Percentiles rank a stretch among this genome's conserved stretches.
Conservation (phyloP, 495 filamentous ascomycete species). For the Thozetella sp. region DNA sequence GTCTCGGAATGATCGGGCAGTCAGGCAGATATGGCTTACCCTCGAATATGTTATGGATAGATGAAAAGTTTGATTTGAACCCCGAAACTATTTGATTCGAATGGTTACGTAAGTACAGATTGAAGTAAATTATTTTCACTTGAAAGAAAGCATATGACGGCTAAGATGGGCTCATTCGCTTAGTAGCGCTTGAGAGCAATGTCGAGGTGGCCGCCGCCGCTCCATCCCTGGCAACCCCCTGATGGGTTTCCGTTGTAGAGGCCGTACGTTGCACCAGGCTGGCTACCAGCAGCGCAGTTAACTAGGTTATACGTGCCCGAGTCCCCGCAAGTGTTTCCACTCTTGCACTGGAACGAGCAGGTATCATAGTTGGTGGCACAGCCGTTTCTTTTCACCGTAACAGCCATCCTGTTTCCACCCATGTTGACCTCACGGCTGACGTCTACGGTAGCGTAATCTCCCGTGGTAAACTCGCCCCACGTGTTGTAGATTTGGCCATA, state of each 20-base stretch:
- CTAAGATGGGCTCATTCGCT: too few relatives aligned
- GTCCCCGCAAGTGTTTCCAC: not conserved
- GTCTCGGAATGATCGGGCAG: too few relatives aligned
- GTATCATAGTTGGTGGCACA: not conserved
- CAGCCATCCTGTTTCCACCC: constrained; percentile 21
- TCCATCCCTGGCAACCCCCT: constrained; percentile 3
- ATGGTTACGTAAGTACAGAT: too few relatives aligned
- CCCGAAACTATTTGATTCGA: too few relatives aligned
- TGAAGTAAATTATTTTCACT: too few relatives aligned
- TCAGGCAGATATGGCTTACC: too few relatives aligned
- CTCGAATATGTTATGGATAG: too few relatives aligned
- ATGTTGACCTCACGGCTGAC: constrained; percentile 31
- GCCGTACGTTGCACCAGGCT: not conserved
- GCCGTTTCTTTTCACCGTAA: not conserved
- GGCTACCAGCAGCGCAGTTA: not conserved
- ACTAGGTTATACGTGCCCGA: not conserved
- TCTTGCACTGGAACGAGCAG: not conserved
- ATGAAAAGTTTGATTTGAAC: too few relatives aligned
- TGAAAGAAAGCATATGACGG: too few relatives aligned
- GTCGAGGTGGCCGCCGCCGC: not conserved
- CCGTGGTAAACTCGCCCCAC: constrained; percentile 30
- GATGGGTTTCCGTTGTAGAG: not conserved
- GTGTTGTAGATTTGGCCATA: constrained; percentile 27
- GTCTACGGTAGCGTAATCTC: constrained; percentile 19
- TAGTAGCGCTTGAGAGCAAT: too few relatives aligned